Base-by-base conservation (phyloP, 805 yeast species). In the Nakazawaea wyomingensis region DNA sequence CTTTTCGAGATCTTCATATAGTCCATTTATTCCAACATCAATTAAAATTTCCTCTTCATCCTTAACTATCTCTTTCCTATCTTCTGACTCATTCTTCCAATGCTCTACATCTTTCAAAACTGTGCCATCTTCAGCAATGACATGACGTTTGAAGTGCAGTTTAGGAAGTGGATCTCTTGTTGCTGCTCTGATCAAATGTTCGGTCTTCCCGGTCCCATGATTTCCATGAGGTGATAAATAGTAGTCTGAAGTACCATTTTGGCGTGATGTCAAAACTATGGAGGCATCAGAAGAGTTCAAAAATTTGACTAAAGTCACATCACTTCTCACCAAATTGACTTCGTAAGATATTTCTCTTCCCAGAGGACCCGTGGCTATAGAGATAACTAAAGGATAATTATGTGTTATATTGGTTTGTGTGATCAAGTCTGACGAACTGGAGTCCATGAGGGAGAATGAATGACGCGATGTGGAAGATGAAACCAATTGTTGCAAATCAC, bases 161-260 rank as follows among this genome's bases (percentile, higher is more conserved):
- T 50, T 46, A 24, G 61, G 59, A 3, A 54, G 48, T 17, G 54
- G 54, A 22, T 33, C 36, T 22, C 41, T 45, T 44, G 55, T 49
- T 13, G 47, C 41, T 35, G 56, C 39, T 18, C 57, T 54, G 48
- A 71, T 47, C 47, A 59, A 41, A 63, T 69, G 52, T 51, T 60
- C 54, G 27, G 62, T 50, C 3, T 52, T 41, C 6, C 77, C 79
- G n/a, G 50, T 48, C 1, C 80, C 80, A 47, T 62, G 57, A 49
- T 74, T 73, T 3, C 78, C 78, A 8, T 45, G 34, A n/a, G 71
- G 70, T 5, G 73, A 59, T 3, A 73, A 34, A 1, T 69, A 63
- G 50, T 59, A 73, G 7, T 48, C 48, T 0, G 80, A 71, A 2
- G 72, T 62, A 18, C 80, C 81, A 35, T 66, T 64, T 49, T 74